These are phyloP conservation scores for Phytomonas sp. DNA, from an alignment of 208 protist genomes.

Conservation along the genomic window DNA sequence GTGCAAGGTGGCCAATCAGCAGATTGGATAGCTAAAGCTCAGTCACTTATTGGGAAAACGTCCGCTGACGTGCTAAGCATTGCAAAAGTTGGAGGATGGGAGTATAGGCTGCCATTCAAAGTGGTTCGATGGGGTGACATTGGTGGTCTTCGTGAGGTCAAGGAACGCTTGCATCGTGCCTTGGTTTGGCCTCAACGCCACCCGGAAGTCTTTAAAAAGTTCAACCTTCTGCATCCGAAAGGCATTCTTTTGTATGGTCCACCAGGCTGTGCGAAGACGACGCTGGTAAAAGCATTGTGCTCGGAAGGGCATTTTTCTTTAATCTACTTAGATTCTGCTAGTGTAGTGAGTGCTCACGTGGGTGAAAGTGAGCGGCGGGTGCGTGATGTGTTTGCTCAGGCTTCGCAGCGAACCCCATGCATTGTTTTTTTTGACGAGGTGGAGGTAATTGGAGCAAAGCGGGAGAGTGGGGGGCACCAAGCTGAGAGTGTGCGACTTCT, in stretches of 20 bases:
- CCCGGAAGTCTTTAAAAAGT: constrained; percentile 97
- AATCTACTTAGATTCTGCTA: constrained; percentile 82
- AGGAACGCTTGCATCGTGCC: constrained; percentile 96
- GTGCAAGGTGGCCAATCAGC: constrained; percentile 14
- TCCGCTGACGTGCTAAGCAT: constrained; percentile 38
- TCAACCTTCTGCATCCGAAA: constrained; percentile 92
- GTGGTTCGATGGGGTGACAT: constrained; percentile 97
- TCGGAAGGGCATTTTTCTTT: constrained; percentile 64
- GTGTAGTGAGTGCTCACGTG: constrained; percentile 88
- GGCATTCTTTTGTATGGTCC: constrained; percentile 94
- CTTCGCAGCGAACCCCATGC: constrained; percentile 73
- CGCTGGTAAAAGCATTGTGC: constrained; percentile 82
- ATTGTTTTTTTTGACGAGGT: constrained; percentile 95
- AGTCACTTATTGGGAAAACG: constrained; percentile 49
- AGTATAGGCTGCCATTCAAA: constrained; percentile 29
- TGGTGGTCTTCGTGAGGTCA: constrained; percentile 97
- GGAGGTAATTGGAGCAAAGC: constrained; percentile 81
- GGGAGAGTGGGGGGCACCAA: constrained; percentile 20
- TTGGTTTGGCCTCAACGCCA: constrained; percentile 98
- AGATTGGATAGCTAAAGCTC: constrained; percentile 34
- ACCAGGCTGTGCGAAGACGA: constrained; percentile 94
- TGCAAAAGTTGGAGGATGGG: constrained; percentile 15
- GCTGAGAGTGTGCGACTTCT: constrained; percentile 80
- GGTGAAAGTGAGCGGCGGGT: constrained; percentile 90
- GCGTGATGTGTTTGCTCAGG: constrained; percentile 75